Base-by-base conservation (phyloP, 345 rosid genomes). In the Barbarea vulgaris region DNA sequence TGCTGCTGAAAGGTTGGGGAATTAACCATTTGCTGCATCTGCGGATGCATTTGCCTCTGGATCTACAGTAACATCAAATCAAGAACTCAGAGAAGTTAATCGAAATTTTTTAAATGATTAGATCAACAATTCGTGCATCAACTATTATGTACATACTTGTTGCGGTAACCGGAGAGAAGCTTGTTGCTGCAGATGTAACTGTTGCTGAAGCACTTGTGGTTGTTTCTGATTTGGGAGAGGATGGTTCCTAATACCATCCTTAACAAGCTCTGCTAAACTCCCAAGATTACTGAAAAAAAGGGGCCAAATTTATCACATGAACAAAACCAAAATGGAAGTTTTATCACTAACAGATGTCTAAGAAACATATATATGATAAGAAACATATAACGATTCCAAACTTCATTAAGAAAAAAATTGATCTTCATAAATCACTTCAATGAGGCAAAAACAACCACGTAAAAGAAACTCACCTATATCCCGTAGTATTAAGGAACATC, bases 401-500 rank as follows among this genome's bases (percentile, higher is more conserved):
- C 22, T 34, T 57, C 31, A 9, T 37, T 52, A 39, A 37, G 68
- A 51, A 50, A 71, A 61, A 9, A 15, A 39, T 56, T 0, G 5
- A 56, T 57, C 33, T 47, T 33, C 59, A 27, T 24, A 48, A 41
- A 51, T 42, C 33, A 69, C 22, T 69, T 28, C 39, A 39, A 39
- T 30, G 50, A 60, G 48, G 56, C 18, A 27, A 34, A 69, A 36
- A 41, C n/a, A n/a, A n/a, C n/a, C 34, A 69, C 17, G 41, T 18
- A 6, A 46, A 34, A 41, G 34, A 69, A 67, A 54, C 81, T 78
- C 72, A 91, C 97, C 93, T 80, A 73, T 82, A 67, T 56, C 95
- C 95, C 6, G 82, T 71, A 22, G 82, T 81, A 66, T 90, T 89
- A 74, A 94, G 93, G 78, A 94, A 94, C 97, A 94, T 94, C 78